These are phyloP conservation scores for Somion occarium DNA, from an alignment of 1,284 basidiomycete genomes.

Conservation along the genomic window DNA sequence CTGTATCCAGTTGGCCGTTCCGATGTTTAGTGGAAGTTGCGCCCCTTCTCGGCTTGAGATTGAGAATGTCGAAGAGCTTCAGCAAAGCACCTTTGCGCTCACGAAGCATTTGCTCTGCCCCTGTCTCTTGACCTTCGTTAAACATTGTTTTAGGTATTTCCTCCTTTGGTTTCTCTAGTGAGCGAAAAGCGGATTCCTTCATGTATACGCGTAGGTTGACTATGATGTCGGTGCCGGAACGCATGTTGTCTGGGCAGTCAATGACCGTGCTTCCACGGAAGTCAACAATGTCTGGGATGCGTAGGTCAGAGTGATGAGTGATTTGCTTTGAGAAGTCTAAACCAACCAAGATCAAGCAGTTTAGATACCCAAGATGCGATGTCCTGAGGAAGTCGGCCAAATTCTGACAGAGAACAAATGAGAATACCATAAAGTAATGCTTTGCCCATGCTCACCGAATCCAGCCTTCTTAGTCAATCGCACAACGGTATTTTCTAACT, in stretches of 20 bases:
- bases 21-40: conserved; percentile 25
- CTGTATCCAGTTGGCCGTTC: conserved; percentile 32
- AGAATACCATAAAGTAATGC: neutral
- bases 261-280: conserved; percentile 61
- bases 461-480: conserved; percentile 61
- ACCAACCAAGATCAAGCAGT: conserved; percentile 66
- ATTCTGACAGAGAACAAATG: conserved; percentile 39
- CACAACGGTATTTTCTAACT: conserved; percentile 55
- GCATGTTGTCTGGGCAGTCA: conserved; percentile 62
- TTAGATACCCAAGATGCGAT: conserved; percentile 66
- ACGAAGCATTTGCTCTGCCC: conserved; percentile 68
- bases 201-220: conserved; percentile 69
- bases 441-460: conserved; percentile 42
- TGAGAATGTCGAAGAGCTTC: conserved; percentile 60
- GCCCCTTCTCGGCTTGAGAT: conserved; percentile 45
- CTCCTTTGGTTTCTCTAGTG: conserved; percentile 32
- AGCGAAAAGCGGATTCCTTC: conserved; percentile 57
- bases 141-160: conserved; percentile 41
- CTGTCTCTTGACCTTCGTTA: conserved; percentile 71
- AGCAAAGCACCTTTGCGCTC: conserved; percentile 70
- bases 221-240: conserved; percentile 66
- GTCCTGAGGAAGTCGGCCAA: conserved; percentile 67
- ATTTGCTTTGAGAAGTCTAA: neutral
- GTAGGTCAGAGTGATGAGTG: neutral
- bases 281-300: conserved; percentile 55